Percentiles rank a stretch among this genome's conserved stretches.
Conservation (phyloP, 2,329 filamentous ascomycete genomes). For the Apiospora hydei region DNA sequence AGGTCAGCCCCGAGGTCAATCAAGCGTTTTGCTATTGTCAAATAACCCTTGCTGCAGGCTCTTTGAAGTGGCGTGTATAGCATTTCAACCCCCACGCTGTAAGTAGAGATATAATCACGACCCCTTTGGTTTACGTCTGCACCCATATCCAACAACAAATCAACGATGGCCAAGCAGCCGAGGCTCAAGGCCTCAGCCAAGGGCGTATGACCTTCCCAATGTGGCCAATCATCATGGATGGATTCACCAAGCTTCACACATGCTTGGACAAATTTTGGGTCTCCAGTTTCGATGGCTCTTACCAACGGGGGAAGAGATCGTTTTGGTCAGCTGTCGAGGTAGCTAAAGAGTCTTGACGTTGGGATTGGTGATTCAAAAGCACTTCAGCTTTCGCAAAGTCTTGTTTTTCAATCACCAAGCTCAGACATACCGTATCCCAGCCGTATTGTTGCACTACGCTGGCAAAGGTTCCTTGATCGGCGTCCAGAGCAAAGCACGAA, state of each 20-base stretch:
- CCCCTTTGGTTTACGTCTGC: not conserved
- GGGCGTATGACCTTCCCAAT: not conserved
- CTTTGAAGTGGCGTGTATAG: not conserved
- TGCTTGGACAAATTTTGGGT: not conserved
- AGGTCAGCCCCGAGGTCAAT: not conserved
- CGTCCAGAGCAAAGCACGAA: not conserved
- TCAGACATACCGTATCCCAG: not conserved
- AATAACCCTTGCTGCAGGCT: not conserved
- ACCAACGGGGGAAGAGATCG: not conserved
- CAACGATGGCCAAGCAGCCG: not conserved
- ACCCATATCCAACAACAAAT: not conserved
- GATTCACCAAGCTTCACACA: not conserved
- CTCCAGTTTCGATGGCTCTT: not conserved
- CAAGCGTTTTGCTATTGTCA: not conserved
- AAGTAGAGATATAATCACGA: rapidly evolving
- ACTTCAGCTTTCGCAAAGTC: not conserved
- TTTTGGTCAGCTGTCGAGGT: not conserved
- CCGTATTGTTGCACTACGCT: not conserved
- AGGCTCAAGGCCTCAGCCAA: not conserved
- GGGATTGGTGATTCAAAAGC: not conserved
- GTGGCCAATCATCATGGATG: not conserved
- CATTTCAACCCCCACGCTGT: not conserved
- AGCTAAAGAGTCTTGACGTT: not conserved
- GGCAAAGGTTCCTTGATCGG: not conserved
- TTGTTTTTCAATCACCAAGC: not conserved